Percentiles rank a stretch among this genome's conserved stretches.
phyloP scores from a whole-genome alignment of 1,139 yeast genomes.

The Lodderomyces beijingensis region DNA sequence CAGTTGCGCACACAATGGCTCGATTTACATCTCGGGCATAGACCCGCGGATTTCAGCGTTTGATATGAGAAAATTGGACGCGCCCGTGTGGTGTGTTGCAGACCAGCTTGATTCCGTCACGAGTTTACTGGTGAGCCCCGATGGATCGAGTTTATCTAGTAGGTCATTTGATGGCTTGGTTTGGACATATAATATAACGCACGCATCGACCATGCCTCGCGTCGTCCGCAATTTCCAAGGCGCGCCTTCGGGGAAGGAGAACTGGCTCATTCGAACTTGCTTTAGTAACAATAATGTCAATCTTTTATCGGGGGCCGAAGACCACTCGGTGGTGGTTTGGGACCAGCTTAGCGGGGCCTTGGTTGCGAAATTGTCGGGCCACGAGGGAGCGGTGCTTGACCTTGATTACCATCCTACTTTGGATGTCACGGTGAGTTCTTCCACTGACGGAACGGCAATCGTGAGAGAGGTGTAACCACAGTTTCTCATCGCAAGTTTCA shows the following conservation, averaged over 20 bases:
- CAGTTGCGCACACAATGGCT: slow-evolving; percentile 45
- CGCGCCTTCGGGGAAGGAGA: slow-evolving; percentile 53
- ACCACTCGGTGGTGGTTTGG: slow-evolving; percentile 58
- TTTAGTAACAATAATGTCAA: slow-evolving; percentile 35
- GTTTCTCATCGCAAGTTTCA: no score
- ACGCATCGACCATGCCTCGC: neutral
- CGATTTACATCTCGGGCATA: slow-evolving; percentile 59
- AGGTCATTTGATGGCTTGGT: neutral
- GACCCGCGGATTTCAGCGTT: slow-evolving; percentile 59
- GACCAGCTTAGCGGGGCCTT: slow-evolving; percentile 45
- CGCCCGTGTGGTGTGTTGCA: slow-evolving; percentile 43
- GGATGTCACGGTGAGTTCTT: slow-evolving; percentile 39
- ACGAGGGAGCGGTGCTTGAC: slow-evolving; percentile 58
- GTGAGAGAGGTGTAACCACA: slow-evolving; percentile 31
- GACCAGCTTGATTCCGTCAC: slow-evolving; percentile 32
- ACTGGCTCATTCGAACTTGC: slow-evolving; percentile 45
- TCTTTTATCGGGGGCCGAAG: slow-evolving; percentile 61
- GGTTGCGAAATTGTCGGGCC: slow-evolving; percentile 52
- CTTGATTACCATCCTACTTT: slow-evolving; percentile 47
- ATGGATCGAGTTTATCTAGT: neutral
- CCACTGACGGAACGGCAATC: slow-evolving; percentile 49
- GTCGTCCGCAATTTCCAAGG: no score
- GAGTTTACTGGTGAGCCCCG: neutral
- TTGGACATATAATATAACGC: neutral
- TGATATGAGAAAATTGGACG: slow-evolving; percentile 43